Percentiles rank a stretch among this genome's conserved stretches.
Evolutionary conservation across 257 asterid species (phyloP).

Genomic region (Catharanthus roseus): DNA sequence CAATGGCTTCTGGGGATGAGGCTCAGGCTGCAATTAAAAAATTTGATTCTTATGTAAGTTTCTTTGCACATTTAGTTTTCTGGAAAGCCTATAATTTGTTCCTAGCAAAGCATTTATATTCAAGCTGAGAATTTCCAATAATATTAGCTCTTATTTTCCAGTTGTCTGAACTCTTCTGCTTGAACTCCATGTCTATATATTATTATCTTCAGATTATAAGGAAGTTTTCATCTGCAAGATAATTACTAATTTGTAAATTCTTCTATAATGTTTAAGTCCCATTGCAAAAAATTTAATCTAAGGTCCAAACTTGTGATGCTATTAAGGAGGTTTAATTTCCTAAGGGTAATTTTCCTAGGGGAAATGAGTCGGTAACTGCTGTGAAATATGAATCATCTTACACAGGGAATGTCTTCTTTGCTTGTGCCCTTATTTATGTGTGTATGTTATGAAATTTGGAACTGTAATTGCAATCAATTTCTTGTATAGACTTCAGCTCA

Average conservation of each 20-base stretch:
- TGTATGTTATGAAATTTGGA: background rate
- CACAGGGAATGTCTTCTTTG: background rate
- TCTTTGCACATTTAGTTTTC: background rate
- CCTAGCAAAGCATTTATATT: background rate
- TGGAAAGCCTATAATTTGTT: background rate
- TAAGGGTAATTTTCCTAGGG: background rate
- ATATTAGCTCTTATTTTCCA: background rate
- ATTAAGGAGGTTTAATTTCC: background rate
- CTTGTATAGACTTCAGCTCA: background rate
- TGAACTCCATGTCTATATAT: background rate
- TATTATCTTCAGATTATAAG: background rate
- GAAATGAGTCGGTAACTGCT: background rate
- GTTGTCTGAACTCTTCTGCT: background rate
- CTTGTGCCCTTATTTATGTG: background rate
- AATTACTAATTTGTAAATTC: background rate
- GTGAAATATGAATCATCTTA: background rate
- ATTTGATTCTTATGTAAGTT: conserved; percentile 63
- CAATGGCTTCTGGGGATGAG: conserved; percentile 76
- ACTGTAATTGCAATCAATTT: background rate
- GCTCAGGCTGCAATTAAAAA: conserved; percentile 68
- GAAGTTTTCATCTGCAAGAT: background rate
- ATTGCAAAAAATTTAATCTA: background rate
- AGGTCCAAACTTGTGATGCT: background rate
- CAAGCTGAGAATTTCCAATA: background rate
- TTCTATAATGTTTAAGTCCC: background rate